Evolutionary conservation across 1,284 basidiomycete genomes (phyloP).

Genomic region (Macrocybe sp.): DNA sequence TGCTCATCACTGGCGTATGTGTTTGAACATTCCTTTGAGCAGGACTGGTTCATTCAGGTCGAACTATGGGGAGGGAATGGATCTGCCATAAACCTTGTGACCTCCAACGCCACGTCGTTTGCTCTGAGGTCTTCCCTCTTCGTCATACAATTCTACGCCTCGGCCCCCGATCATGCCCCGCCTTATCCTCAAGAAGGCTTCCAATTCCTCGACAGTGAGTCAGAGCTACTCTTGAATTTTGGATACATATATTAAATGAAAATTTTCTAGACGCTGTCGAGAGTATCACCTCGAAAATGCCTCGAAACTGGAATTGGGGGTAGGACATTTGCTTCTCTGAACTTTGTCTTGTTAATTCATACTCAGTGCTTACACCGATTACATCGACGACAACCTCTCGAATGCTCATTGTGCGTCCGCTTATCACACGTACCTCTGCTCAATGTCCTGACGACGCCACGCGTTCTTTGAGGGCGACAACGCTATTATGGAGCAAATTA

Average conservation of each 20-base stretch:
- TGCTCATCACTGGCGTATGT: not conserved
- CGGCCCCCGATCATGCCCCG: slow-evolving; percentile 20
- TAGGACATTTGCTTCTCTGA: slow-evolving; percentile 7
- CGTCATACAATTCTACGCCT: slow-evolving; percentile 34
- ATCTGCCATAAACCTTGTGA: slow-evolving; percentile 32
- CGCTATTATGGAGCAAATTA: slow-evolving; percentile 20
- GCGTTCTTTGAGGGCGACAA: slow-evolving; percentile 12
- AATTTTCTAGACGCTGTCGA: slow-evolving; percentile 19
- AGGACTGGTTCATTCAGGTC: slow-evolving; percentile 24
- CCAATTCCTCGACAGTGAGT: slow-evolving; percentile 29
- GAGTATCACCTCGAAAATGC: slow-evolving; percentile 24
- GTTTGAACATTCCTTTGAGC: not conserved
- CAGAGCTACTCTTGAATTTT: not conserved
- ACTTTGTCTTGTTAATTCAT: not conserved
- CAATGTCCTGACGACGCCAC: not conserved
- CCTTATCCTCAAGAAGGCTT: slow-evolving; percentile 31
- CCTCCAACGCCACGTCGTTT: slow-evolving; percentile 30
- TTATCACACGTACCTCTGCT: not conserved
- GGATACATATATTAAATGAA: not conserved
- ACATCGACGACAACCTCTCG: slow-evolving; percentile 26
- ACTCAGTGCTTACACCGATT: slow-evolving; percentile 29
- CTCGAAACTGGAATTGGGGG: slow-evolving; percentile 29
- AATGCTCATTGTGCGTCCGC: slow-evolving; percentile 21
- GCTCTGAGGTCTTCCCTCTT: slow-evolving; percentile 30
- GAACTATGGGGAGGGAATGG: slow-evolving; percentile 32